Evolutionary conservation across 2,329 filamentous ascomycete genomes (phyloP), one percentile per base, ranked within the genome.

Genomic region (Beauveria varroae): DNA sequence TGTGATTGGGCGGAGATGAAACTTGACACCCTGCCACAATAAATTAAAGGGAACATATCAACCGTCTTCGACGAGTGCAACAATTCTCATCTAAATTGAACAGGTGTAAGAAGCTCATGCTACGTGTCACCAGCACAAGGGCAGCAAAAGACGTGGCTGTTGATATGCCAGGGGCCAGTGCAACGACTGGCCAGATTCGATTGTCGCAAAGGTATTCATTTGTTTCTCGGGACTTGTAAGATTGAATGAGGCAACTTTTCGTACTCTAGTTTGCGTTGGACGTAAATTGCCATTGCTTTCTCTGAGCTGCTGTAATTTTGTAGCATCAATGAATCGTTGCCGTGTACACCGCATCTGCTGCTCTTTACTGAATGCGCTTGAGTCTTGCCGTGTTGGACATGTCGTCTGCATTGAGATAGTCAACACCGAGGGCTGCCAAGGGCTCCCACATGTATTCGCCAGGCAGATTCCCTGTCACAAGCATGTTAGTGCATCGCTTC

Each of bases 371-470:
- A 28, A 61, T 56, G n/a, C 54, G 58, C 54, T 16, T 24, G 18
- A 64, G 55, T 44, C 63, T 58, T 10, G 63, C 63, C 14, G 63
- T 64, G 30, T 62, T 61, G 34, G 53, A 63, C 62, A 63, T 63
- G 56, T 64, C 63, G 34, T 64, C 63, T 8, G 63, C 62, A 50
- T 64, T 64, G 43, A 64, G 46, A 40, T 62, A 57, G 49, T 64
- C 63, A 3, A 64, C 63, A 18, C 62, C 63, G 9, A 64, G 52
- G 7, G 57, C 63, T 5, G 53, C 53, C 26, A 64, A 16, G 6
- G 63, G 34, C 59, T 64, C 63, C 63, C 63, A 64, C 63, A 64
- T 64, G 58, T 63, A 64, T 24, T 64, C 63, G 18, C 63, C 64
- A 2, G 64, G 64, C 40, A 64, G 26, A 26, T 64, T 60, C 57